Base-by-base conservation (phyloP, 768 basidiomycete species). In the Leucosporidium yakuticum region DNA sequence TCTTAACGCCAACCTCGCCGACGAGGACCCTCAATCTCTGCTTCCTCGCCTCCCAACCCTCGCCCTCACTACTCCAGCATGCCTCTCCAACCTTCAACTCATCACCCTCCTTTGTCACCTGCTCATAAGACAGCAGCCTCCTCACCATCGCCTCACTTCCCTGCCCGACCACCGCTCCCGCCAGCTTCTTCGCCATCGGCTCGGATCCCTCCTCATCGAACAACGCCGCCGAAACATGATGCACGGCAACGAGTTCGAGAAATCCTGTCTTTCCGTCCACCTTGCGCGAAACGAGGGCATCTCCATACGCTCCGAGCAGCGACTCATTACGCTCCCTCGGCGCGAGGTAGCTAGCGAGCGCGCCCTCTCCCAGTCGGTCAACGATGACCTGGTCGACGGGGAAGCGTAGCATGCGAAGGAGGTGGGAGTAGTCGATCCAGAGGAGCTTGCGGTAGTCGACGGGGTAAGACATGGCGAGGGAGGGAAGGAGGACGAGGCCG, bases 391-490 rank as follows among this genome's bases (percentile, higher is more conserved):
- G 50, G 60, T 15, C 27, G 29, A 49, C 23, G 6, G 31, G 0
- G 55, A 67, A 36, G 25, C 25, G 36, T 25, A 72, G 39, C 39
- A 44, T 44, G 39, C 79, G 32, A 91, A 44, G 39, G 8, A 44
- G 39, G 14, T 44, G 39, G 11, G 39, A 44, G 39, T 44, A 44
- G 39, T 44, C 39, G 39, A 44, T 85, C 88, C 90, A 96, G 6
- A 97, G 76, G 64, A 87, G 84, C 69, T 85, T 86, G 60, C 94
- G 86, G 76, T 91, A 96, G 80, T 98, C 94, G 29, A 81, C 64
- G 1, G 90, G 82, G 62, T 75, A 69, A 19, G 80, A 79, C 85
- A 89, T 87, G 4, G 90, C 83, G 15, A 87, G 81, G 0, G 92
- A 88, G 0, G 89, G 85, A 11, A 94, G 81, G 20, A 96, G 82